Evolutionary conservation across 192 early-diverging fungal species (phyloP), one percentile per base, ranked within the genome.

Genomic region (Backusella westeae): DNA sequence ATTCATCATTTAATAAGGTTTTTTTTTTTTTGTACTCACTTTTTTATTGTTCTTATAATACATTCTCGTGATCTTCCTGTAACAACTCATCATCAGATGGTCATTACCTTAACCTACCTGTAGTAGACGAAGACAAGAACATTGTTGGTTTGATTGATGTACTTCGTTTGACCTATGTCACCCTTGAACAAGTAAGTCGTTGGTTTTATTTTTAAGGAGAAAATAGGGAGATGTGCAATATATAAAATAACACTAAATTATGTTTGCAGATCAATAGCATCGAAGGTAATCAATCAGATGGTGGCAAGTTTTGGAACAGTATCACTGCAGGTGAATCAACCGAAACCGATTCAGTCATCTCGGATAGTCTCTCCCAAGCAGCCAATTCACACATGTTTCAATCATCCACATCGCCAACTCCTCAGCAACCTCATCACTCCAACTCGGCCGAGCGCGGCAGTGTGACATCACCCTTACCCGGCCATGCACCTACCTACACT

Each of bases 61-160:
- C 44, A 34, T 44, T 17, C 21, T 26, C 8, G 42, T 44, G 42
- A 44, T 44, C 49, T n/a, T 10, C n/a, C n/a, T n/a, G 21, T 56
- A 56, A 56, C 19, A 56, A 56, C 32, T 3, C 19, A 56, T 56
- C 34, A 29, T 59, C 19, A 81, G 80, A 89, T 77, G 87, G 88
- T 39, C 90, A 89, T 69, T 95, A 92, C 78, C 87, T 94, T 34
- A 91, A 95, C 75, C 78, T 95, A 49, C 94, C 94, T 4, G 91
- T 94, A 4, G 87, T 95, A 32, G 80, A 81, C 66, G 87, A 89
- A 34, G 80, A 78, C 26, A 88, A 89, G 67, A 84, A 87, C 35
- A 89, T 95, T 72, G 84, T 94, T 35, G 94, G 94, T 41, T 67
- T 95, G 26, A 91, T 94, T 14, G 94, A 95, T 79, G 91, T 95